Evolutionary conservation across 768 basidiomycete genomes (phyloP), one percentile per base, ranked within the genome.

Genomic region (Amanita muscaria): DNA sequence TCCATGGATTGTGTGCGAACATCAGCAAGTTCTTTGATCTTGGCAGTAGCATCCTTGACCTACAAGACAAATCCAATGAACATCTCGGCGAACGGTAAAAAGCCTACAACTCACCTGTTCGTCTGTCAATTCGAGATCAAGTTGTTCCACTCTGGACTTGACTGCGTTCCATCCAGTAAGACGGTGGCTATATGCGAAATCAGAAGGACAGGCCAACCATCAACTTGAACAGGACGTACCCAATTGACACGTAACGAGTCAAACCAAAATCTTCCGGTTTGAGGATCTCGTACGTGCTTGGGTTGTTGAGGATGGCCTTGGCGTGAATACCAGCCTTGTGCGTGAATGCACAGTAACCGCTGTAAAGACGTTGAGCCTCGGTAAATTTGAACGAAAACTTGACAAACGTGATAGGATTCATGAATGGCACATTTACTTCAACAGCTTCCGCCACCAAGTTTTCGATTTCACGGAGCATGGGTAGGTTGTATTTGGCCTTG

Each of bases 301-400:
- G 96, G 75, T 99, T 99, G 72, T 97, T 96, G 51, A 93, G 79
- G 65, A 99, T 99, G 30, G 96, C 96, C 76, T 99, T 99, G 69
- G 96, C 96, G 66, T 99, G 96, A 52, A 99, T 99, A 61, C 96
- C 96, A 16, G 96, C 96, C 83, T 99, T 98, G 82, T 98, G 96
- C 21, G 96, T 99, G 73, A 99, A 99, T 3, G 96, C 96, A 60
- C 96, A 98, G 68, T 97, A 99, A 12, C 96, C 96, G 45, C 93
- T 97, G 52, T 3, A 50, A 44, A 37, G 32, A 29, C 18, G 39
- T 12, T 19, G 33, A 8, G 15, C 9, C 12, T 32, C 30, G 22
- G 36, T 40, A 35, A 40, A 37, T n/a, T n/a, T n/a, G 15, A 46
- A 31, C 32, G 32, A 24, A 37, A 32, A 41, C 31, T 32, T 36